A percentile compares a stretch with the other conserved stretches of the same genome.
phyloP scores from a whole-genome alignment of 371 early-diverging fungal genomes.

The Syncephalastrum sp. region DNA sequence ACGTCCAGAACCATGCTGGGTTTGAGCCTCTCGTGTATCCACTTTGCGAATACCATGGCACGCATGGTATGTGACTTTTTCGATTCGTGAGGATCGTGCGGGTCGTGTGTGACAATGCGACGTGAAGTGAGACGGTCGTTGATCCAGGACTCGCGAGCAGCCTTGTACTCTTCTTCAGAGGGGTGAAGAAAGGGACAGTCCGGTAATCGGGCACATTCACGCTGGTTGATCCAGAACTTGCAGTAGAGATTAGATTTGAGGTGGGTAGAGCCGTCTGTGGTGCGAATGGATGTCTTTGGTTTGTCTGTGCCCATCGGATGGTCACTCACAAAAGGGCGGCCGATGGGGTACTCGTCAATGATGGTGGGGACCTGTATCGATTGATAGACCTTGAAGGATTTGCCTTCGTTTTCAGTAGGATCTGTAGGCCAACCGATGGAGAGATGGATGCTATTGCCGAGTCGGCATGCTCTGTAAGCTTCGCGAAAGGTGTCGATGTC shows the following conservation, averaged over 20 bases:
- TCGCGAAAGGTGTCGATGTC: slow-evolving; percentile 27
- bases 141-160: slow-evolving; percentile 37
- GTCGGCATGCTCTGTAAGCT: slow-evolving; percentile 23
- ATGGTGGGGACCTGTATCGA: slow-evolving; percentile 33
- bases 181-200: slow-evolving; percentile 51
- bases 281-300: slow-evolving; percentile 9
- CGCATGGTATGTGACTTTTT: slow-evolving; percentile 57
- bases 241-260: slow-evolving; percentile 33
- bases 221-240: slow-evolving; percentile 60
- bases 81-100: slow-evolving; percentile 51
- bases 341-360: slow-evolving; percentile 22
- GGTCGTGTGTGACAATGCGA: slow-evolving; percentile 34
- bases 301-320: slow-evolving; percentile 39
- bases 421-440: slow-evolving; percentile 33
- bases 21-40: slow-evolving; percentile 45
- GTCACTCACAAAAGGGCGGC: slow-evolving; percentile 38
- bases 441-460: slow-evolving; percentile 35
- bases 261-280: slow-evolving; percentile 16
- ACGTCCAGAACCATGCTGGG: slow-evolving; percentile 46
- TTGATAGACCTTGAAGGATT: slow-evolving; percentile 45
- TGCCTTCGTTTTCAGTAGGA: slow-evolving; percentile 26
- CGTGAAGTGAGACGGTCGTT: slow-evolving; percentile 38
- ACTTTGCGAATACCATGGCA: slow-evolving; percentile 53
- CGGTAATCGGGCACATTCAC: slow-evolving; percentile 39
- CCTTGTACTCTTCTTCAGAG: slow-evolving; percentile 24